Base-by-base conservation (phyloP, 2,329 filamentous ascomycete genomes). In the Thyridium curvatum region DNA sequence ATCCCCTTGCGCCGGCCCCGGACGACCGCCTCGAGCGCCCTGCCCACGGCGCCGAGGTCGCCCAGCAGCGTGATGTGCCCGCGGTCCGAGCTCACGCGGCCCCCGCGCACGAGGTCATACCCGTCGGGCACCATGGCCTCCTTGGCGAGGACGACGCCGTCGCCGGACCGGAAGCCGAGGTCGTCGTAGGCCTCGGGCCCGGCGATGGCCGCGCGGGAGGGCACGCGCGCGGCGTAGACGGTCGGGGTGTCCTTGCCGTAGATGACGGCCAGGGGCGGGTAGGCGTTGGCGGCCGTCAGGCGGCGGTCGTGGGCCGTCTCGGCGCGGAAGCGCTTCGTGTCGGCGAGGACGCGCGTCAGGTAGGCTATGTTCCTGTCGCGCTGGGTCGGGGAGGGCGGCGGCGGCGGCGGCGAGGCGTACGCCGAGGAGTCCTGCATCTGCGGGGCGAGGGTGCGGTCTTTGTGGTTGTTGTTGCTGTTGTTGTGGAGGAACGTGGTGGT, bases 191-290 rank as follows among this genome's bases (percentile, higher is more conserved):
- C 82, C 58, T 94, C 87, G 0, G 78, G 68, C 44, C 79, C 78
- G 36, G 79, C 75, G 48, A 96, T 95, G 0, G 74, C 80, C 39
- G 91, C 88, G 4, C 74, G 70, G 3, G 79, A 78, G 12, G 74
- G 65, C 1, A 97, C 87, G 33, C 82, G 80, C 1, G 86, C 87
- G 0, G 84, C 88, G 54, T 82, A 88, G 1, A 94, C 86, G 0
- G 90, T 96, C 0, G 90, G 90, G 1, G 84, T 86, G 17, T 79
- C 80, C 58, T 94, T 95, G 40, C 86, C 85, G 61, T 94, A 96
- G 8, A 97, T 77, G 34, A 94, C 74, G 0, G 86, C 81, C 12
- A 86, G 69, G 0, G 91, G 90, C 3, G 90, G 90, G 53, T 96
- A 96, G 1, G 60, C 56, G 54, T 95, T 94, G n/a, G 69, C 56